Evolutionary conservation across 805 yeast genomes (phyloP), one percentile per base, ranked within the genome.

Genomic region (Candida mattraensis): DNA sequence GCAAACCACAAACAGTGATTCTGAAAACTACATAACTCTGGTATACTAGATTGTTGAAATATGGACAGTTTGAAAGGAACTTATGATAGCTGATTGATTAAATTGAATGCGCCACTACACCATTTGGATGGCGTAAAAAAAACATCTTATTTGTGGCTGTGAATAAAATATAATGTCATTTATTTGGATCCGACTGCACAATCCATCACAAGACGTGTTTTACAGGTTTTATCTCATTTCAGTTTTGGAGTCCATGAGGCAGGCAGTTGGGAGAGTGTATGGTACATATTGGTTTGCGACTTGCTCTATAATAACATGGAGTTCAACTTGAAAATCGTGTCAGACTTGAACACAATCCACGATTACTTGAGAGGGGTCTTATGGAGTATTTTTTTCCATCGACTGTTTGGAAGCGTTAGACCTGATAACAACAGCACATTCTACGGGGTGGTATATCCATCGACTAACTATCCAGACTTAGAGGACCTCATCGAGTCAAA

Each of bases 321-420:
- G 33, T 40, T 64, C 60, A 59, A 63, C 5, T 56, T 76, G 37
- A 68, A 66, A 39, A 45, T 76, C 30, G 63, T 67, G 8, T 72
- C 77, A 1, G 84, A 78, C 42, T 54, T 76, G 35, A 70, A 75
- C 29, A 72, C 73, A 30, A 67, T 72, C 6, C 63, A 74, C 33
- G 86, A 79, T 39, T 73, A 76, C 7, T 56, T 77, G 11, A 70
- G 67, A 67, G 86, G 83, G 1, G 59, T 82, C 18, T 55, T 85
- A 36, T 78, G 85, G 66, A 65, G 85, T 2, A 76, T 84, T 13
- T 74, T 84, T 54, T 84, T 84, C 56, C 75, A 78, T 37, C 62
- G 94, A 28, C 61, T 82, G 18, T 77, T 85, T 52, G 91, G 89
- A 0, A 70, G 80, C 1, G 64, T 82, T 12, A 56, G 61, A 1